These are phyloP conservation scores for Quercus agrifolia DNA, from an alignment of 306 rosid species.

Conservation along the genomic window DNA sequence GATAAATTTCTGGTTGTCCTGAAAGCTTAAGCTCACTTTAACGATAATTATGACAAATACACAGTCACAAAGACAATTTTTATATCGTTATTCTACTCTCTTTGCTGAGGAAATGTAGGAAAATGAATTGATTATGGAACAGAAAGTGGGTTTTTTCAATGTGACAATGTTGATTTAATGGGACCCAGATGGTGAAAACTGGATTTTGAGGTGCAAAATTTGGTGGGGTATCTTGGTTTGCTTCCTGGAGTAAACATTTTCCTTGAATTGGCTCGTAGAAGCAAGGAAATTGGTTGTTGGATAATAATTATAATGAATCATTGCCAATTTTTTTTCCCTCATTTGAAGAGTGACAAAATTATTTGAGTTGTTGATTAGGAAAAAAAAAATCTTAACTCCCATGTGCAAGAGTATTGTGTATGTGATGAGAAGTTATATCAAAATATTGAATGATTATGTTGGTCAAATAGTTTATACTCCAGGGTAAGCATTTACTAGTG, in stretches of 20 bases:
- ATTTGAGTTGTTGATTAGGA: too few species aligned
- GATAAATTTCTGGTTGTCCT: too few species aligned
- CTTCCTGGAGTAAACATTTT: neutral
- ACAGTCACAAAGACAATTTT: too few species aligned
- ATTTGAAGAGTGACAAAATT: neutral
- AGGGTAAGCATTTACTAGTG: neutral
- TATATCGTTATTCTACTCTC: too few species aligned
- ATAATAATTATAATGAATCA: too few species aligned
- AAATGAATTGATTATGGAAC: neutral
- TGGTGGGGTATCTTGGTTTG: neutral
- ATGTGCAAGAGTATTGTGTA: too few species aligned
- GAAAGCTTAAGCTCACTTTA: neutral
- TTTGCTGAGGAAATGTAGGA: constrained; percentile 1
- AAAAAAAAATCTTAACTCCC: too few species aligned
- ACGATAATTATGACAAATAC: too few species aligned
- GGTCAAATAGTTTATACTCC: neutral
- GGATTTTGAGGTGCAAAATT: neutral
- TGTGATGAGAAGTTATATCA: neutral
- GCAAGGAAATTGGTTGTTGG: neutral
- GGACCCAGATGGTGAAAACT: neutral
- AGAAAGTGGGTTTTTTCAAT: constrained; percentile 2
- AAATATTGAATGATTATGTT: neutral
- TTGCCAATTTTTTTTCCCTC: neutral
- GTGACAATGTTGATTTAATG: neutral
- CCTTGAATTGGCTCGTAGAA: neutral